Evolutionary conservation across 495 filamentous ascomycete genomes (phyloP).

Genomic region (Bacidia rubella): DNA sequence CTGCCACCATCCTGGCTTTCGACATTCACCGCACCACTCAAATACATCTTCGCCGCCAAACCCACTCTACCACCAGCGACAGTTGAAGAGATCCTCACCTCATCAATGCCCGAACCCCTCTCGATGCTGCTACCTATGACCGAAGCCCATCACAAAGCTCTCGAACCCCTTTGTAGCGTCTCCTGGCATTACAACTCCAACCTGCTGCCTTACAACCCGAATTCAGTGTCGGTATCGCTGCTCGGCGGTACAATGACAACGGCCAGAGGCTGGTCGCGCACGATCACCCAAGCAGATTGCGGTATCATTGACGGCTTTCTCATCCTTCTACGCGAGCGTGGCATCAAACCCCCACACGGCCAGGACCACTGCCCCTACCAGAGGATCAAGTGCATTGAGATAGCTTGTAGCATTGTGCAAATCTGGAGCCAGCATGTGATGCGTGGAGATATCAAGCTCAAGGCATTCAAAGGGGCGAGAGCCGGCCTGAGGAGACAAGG

Average conservation of each 20-base stretch:
- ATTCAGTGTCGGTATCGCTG: not conserved
- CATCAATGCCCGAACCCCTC: constrained; percentile 8
- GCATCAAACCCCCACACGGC: not conserved
- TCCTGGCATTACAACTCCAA: constrained; percentile 6
- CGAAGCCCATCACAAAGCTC: constrained; percentile 10
- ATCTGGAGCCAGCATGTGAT: constrained; percentile 11
- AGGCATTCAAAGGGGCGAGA: constrained; percentile 7
- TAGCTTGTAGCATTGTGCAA: constrained; percentile 2
- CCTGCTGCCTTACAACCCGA: constrained; percentile 8
- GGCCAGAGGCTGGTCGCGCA: constrained; percentile 8
- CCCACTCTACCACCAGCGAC: constrained; percentile 7
- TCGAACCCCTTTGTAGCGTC: constrained; percentile 9
- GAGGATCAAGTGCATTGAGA: not conserved
- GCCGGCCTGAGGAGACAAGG: constrained; percentile 7
- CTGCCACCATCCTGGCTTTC: constrained; percentile 11
- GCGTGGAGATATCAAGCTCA: constrained; percentile 7
- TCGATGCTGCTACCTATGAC: constrained; percentile 13
- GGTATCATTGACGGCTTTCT: constrained; percentile 11
- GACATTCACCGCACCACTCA: constrained; percentile 11
- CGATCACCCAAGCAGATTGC: constrained; percentile 9
- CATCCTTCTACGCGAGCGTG: constrained; percentile 6
- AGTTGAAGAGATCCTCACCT: constrained; percentile 9
- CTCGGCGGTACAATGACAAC: constrained; percentile 5
- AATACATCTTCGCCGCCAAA: constrained; percentile 3
- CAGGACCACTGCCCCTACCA: not conserved